Evolutionary conservation across 1,139 yeast species (phyloP).

Genomic region (Arxiozyma bovina): DNA sequence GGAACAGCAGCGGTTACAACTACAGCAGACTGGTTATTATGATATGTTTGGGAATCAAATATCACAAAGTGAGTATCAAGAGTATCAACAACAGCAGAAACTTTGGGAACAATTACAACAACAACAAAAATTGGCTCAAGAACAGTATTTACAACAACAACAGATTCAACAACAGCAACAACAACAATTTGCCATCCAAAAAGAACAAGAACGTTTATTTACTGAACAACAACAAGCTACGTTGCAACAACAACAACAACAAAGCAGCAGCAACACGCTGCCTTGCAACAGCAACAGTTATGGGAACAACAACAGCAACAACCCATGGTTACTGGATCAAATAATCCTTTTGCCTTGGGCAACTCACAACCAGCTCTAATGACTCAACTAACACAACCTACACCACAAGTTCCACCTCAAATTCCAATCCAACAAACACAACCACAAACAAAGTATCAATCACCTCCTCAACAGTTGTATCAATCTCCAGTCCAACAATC

Average conservation of each 20-base stretch:
- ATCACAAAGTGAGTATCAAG: constrained; percentile 34
- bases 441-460: not conserved
- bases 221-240: constrained; percentile 15
- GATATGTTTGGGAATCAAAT: constrained; percentile 82
- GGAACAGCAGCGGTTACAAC: constrained; percentile 41
- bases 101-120: constrained; percentile 28
- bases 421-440: constrained; percentile 1
- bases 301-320: constrained; percentile 8
- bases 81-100: constrained; percentile 32
- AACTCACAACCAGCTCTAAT: constrained; percentile 8
- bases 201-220: constrained; percentile 21
- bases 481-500: constrained; percentile 30
- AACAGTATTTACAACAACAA: constrained; percentile 29
- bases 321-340: constrained; percentile 63
- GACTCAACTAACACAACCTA: constrained; percentile 11
- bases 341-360: constrained; percentile 77
- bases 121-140: constrained; percentile 12
- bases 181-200: constrained; percentile 5
- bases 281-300: constrained; percentile 11
- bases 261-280: constrained; percentile 2
- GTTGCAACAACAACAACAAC: constrained; percentile 6
- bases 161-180: constrained; percentile 29
- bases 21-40: constrained; percentile 35
- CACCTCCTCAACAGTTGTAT: constrained; percentile 8
- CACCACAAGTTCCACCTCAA: constrained; percentile 8